Evolutionary conservation across 2,329 filamentous ascomycete genomes (phyloP), one percentile per base, ranked within the genome.

Genomic region (Ophiostoma montium): DNA sequence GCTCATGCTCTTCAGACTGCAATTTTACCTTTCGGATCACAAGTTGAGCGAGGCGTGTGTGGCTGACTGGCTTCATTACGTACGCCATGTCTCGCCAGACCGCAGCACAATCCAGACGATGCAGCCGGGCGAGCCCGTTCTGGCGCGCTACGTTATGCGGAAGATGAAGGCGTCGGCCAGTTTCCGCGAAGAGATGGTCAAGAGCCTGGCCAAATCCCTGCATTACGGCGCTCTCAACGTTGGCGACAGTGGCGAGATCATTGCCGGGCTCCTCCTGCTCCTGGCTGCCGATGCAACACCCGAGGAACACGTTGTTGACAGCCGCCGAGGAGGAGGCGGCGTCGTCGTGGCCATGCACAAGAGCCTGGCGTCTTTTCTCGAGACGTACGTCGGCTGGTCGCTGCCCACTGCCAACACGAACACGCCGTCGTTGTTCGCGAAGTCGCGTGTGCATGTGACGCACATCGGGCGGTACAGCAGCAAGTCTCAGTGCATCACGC

Each of bases 1-100:
- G 3, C 30, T 49, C 3, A 18, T 49, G 19, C 12, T 44, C 12
- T 49, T 49, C 21, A 31, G 47, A n/a, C 15, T 49, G 13, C 39
- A 36, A 15, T 44, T 49, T 19, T 31, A 36, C 39, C 5, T 48
- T 3, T 42, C 36, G 15, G 46, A 48, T 30, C 46, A 42, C 31
- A 35, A 30, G 38, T 31, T 49, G n/a, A 49, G 39, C 39, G 47
- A 49, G 32, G 47, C 47, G 13, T 49, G 47, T n/a, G 15, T 36
- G 27, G 30, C 47, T 7, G 47, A 49, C 39, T 49, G 47, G 47
- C 19, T 49, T 21, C 47, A 49, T 30, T 49, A 49, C 15, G 47
- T 49, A 31, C 39, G 47, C 3, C 5, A 13, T 15, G 13, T 49
- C n/a, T 49, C 47, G 31, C 19, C 15, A 1, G 47, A 49, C 39